Base-by-base conservation (phyloP, 2,329 filamentous ascomycete species). In the Hortaea werneckii region DNA sequence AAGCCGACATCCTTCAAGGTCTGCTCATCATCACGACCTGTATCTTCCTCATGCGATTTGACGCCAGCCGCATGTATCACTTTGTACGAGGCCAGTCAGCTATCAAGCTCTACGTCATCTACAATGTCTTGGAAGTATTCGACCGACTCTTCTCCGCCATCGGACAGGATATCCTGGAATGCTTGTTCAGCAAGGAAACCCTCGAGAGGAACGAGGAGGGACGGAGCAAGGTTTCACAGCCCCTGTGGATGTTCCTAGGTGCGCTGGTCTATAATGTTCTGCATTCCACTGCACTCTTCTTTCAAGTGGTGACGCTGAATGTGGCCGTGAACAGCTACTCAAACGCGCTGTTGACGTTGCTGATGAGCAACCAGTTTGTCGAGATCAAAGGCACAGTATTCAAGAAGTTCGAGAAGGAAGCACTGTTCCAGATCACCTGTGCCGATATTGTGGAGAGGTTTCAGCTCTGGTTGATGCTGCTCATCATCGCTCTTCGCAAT, bases 301-400 rank as follows among this genome's bases (percentile, higher is more conserved):
- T 95, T 64, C 92, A 98, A 61, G 90, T 96, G 55, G 94, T 98
- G 57, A 94, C 92, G 0, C 77, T 98, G 44, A 98, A 98, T 53
- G 94, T 98, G 3, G 92, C 92, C 0, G 90, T 98, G 57, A 98
- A 98, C 66, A 95, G 90, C 0, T 98, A 98, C 66, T 95, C 89
- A 0, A 98, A 98, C 60, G 90, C 92, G 0, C 73, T 98, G 4
- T 74, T 98, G 30, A 95, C 92, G 0, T 77, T 98, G 1, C 74
- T 98, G 1, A 79, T 98, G 62, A 95, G 89, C 5, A 98, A 96
- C 61, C 94, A 98, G 61, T 98, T 98, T 58, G 92, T 98, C 38
- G 92, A 98, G 68, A 95, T 98, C 73, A 98, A 98, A 62, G 87
- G 87, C 50, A 94, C 89, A 0, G 94, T 98, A 1, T 98, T 98